Conservation (phyloP, 257 asterid species). For the Jacaranda mimosifolia region DNA sequence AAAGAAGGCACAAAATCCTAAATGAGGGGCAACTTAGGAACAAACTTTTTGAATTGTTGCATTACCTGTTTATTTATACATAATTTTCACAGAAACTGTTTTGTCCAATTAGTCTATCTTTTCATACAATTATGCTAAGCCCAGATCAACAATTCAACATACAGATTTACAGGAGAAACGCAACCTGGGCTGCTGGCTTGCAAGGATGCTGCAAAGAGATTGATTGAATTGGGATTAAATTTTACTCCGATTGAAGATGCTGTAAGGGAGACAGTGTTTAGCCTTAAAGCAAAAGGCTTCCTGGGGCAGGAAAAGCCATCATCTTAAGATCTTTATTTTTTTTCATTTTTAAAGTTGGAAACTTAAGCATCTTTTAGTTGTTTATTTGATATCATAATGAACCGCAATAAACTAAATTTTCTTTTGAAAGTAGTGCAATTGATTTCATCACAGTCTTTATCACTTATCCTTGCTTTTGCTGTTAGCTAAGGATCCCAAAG, state of each 20-base stretch:
- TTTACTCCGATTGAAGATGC: conserved; percentile 88
- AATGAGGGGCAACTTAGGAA: no score
- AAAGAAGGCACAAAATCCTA: no score
- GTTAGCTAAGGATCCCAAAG: conserved; percentile 23
- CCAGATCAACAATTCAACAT: conserved; percentile 18
- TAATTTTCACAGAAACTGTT: not conserved
- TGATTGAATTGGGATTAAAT: conserved; percentile 76
- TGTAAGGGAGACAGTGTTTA: conserved; percentile 71
- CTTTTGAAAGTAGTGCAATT: conserved; percentile 30
- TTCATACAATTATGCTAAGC: not conserved
- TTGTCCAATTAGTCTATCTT: not conserved
- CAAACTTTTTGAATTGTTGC: not conserved
- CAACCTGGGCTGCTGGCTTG: conserved; percentile 81
- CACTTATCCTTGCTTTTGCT: not conserved
- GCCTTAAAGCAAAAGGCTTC: conserved; percentile 69
- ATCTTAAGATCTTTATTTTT: conserved; percentile 34
- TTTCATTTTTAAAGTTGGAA: conserved; percentile 12
- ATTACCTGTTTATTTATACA: not conserved
- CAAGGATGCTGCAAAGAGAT: conserved; percentile 82
- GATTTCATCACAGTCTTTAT: conserved; percentile 19
- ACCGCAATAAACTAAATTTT: conserved; percentile 34
- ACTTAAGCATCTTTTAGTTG: conserved; percentile 27
- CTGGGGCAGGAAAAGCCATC: conserved; percentile 49
- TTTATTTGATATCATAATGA: conserved; percentile 45
- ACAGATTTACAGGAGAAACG: conserved; percentile 82